Evolutionary conservation across 2,329 filamentous ascomycete species (phyloP).

Genomic region (Leptographium wingfieldii): DNA sequence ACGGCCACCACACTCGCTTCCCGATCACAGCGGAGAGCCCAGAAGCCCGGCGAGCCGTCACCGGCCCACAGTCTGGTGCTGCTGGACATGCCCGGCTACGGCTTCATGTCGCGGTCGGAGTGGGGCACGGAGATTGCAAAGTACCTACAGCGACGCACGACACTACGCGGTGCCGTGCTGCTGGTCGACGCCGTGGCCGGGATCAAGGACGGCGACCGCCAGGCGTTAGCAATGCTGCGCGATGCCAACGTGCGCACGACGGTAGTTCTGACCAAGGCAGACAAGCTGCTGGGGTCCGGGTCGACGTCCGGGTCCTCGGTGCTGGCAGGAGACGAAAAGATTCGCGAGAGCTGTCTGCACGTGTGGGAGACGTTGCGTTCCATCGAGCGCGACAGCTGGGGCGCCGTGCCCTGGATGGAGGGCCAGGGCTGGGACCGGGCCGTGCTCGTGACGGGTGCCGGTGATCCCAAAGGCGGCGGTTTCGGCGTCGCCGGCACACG

Average conservation of each 20-base stretch:
- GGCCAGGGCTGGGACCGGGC: constrained; percentile 20
- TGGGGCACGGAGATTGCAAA: constrained; percentile 42
- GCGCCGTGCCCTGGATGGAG: constrained; percentile 14
- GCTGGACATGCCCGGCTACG: constrained; percentile 26
- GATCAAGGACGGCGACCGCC: constrained; percentile 33
- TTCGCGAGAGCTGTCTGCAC: constrained; percentile 15
- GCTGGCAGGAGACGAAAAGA: background rate
- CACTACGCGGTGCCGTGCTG: constrained; percentile 38
- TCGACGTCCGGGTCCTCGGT: background rate
- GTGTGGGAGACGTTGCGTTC: constrained; percentile 20
- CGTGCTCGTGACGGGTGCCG: constrained; percentile 22
- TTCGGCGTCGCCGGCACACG: constrained; percentile 21
- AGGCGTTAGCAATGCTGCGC: constrained; percentile 34
- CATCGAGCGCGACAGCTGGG: constrained; percentile 11
- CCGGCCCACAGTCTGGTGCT: constrained; percentile 33
- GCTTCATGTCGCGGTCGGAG: constrained; percentile 22
- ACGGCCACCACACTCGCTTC: constrained; percentile 3
- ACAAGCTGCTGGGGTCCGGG: constrained; percentile 26
- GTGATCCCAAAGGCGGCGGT: constrained; percentile 17
- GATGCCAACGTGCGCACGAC: constrained; percentile 30
- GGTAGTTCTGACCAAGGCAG: constrained; percentile 44
- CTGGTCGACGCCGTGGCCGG: constrained; percentile 41
- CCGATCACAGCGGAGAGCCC: constrained; percentile 11
- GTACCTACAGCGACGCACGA: constrained; percentile 34
- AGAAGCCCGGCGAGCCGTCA: constrained; percentile 20